Percentiles rank a stretch among this genome's conserved stretches.
Conservation (phyloP, 106 monocot genomes). For the Agapanthus africanus region DNA sequence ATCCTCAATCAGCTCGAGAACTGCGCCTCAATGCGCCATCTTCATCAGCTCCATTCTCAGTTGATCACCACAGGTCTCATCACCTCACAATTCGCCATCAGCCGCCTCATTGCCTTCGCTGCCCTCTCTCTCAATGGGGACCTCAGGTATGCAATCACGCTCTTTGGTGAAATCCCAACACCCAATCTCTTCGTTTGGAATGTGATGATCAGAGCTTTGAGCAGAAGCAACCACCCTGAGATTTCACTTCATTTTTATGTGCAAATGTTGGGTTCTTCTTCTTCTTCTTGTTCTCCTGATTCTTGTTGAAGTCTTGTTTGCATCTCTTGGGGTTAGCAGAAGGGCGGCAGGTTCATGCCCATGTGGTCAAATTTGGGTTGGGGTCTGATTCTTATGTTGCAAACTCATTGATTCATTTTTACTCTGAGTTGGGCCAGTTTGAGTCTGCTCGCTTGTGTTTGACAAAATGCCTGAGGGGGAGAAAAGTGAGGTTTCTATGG, state of each 20-base stretch:
- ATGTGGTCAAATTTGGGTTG: slow-evolving; percentile 42
- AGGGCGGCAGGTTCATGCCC: slow-evolving; percentile 34
- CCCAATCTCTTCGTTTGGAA: slow-evolving; percentile 31
- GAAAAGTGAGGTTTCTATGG: slow-evolving; percentile 33
- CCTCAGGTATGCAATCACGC: slow-evolving; percentile 16
- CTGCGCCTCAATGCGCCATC: slow-evolving; percentile 12
- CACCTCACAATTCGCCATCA: slow-evolving; percentile 18
- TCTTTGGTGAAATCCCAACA: slow-evolving; percentile 12
- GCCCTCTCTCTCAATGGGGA: slow-evolving; percentile 18
- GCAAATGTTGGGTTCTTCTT: slow-evolving; percentile 21
- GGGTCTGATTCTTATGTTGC: slow-evolving; percentile 24
- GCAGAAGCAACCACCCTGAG: slow-evolving; percentile 8
- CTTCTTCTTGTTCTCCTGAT: too few relatives aligned
- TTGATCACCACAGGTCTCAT: slow-evolving; percentile 19
- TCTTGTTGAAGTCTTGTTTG: slow-evolving; percentile 26
- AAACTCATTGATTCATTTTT: slow-evolving; percentile 47
- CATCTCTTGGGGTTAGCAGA: not conserved
- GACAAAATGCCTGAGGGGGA: slow-evolving; percentile 34
- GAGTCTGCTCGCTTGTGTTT: slow-evolving; percentile 30
- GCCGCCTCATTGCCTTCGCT: slow-evolving; percentile 23
- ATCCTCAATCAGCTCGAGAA: slow-evolving; percentile 13
- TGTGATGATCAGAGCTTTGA: slow-evolving; percentile 24
- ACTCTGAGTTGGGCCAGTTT: slow-evolving; percentile 13
- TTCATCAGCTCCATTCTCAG: slow-evolving; percentile 24
- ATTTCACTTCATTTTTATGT: slow-evolving; percentile 13